Conservation (phyloP, 1,284 basidiomycete species). For the Veloboletus limbatus region DNA sequence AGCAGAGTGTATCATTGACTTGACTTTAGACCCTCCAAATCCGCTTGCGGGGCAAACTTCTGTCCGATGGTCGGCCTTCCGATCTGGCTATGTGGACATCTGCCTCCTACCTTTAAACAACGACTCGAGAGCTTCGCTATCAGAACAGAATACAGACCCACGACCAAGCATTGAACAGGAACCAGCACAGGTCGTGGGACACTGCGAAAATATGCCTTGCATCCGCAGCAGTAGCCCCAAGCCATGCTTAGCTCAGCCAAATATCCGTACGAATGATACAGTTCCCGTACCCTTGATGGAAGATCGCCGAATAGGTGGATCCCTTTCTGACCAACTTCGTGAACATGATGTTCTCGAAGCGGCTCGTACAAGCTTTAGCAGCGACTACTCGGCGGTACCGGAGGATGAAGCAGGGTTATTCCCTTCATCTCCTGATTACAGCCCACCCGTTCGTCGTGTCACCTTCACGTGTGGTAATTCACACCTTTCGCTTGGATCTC, state of each 20-base stretch:
- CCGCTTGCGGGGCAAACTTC: neutral
- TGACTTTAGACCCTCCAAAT: conserved; percentile 5
- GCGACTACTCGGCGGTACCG: neutral
- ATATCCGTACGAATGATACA: neutral
- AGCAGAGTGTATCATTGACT: conserved; percentile 9
- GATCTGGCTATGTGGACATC: conserved; percentile 22
- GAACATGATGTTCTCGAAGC: neutral
- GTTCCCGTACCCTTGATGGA: neutral
- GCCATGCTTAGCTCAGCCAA: neutral
- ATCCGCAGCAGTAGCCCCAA: neutral
- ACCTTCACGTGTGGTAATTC: conserved; percentile 14
- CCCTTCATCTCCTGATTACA: conserved; percentile 3
- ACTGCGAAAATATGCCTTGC: neutral
- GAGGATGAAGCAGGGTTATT: neutral
- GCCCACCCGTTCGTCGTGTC: conserved; percentile 4
- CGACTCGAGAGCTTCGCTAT: neutral
- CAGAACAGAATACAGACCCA: neutral
- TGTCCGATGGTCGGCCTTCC: conserved; percentile 25
- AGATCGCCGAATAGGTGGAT: neutral
- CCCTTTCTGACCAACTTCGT: neutral
- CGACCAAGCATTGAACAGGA: neutral
- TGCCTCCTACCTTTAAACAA: conserved; percentile 3
- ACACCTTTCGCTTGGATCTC: conserved; percentile 26
- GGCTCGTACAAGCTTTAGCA: neutral
- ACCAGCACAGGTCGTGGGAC: neutral